A percentile compares a stretch with the other conserved stretches of the same genome.
phyloP scores from a whole-genome alignment of 2,329 filamentous ascomycete species.

The Apiospora marii region DNA sequence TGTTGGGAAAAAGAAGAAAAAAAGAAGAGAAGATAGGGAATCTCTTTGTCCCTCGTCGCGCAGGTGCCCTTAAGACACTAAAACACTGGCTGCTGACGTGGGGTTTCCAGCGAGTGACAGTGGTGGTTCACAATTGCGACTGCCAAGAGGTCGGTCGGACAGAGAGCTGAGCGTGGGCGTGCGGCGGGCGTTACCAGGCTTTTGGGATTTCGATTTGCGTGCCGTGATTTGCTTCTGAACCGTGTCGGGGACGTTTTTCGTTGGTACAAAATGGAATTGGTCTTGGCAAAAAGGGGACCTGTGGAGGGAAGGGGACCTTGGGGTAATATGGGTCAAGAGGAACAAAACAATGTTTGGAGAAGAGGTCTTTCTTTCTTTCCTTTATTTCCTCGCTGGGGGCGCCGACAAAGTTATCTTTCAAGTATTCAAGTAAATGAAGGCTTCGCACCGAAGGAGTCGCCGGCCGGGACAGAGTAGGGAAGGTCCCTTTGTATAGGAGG shows the following conservation, averaged over 20 bases:
- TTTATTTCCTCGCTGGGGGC: background rate
- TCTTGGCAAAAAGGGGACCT: slow-evolving; percentile 13
- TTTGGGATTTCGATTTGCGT: background rate
- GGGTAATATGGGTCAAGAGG: slow-evolving; percentile 13
- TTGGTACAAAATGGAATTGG: background rate
- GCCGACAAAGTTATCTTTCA: slow-evolving; percentile 6
- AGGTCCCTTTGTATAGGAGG: background rate
- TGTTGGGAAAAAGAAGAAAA: background rate
- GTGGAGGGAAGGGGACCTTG: slow-evolving; percentile 12
- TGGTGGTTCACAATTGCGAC: background rate
- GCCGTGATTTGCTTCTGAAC: slow-evolving; percentile 6
- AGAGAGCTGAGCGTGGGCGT: background rate
- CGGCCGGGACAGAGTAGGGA: background rate
- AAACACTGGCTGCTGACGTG: background rate
- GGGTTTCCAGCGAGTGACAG: background rate
- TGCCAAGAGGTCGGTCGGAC: slow-evolving; percentile 9
- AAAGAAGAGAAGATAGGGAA: background rate
- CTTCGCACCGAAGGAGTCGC: background rate
- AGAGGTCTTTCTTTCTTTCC: background rate
- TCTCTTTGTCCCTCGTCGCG: background rate
- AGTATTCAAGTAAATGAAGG: background rate
- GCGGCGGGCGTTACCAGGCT: slow-evolving; percentile 2
- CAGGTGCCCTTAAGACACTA: background rate
- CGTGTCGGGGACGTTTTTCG: background rate
- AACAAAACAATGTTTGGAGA: slow-evolving; percentile 3